Evolutionary conservation across 306 rosid genomes (phyloP).

Genomic region (Fagus sylvatica): DNA sequence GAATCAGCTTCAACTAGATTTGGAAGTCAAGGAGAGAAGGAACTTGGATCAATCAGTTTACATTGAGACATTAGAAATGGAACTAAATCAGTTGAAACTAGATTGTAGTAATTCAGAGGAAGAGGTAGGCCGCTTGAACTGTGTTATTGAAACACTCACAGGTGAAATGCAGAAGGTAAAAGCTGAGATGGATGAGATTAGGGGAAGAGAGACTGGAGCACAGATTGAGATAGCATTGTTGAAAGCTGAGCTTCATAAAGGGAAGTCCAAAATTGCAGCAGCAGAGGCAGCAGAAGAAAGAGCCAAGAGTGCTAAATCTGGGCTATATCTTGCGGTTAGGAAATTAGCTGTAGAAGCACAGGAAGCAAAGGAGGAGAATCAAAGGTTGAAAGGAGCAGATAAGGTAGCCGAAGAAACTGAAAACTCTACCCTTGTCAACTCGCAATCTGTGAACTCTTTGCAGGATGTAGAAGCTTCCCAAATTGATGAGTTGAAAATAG

Average conservation of each 20-base stretch:
- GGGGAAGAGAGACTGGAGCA: constrained; percentile 37
- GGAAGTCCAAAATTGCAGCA: constrained; percentile 34
- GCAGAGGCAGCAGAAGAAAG: constrained; percentile 40
- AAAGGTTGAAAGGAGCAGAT: constrained; percentile 21
- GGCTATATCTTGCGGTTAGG: constrained; percentile 36
- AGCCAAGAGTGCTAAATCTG: constrained; percentile 27
- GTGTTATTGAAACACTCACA: constrained; percentile 36
- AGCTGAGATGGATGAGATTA: constrained; percentile 40
- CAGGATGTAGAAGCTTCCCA: constrained; percentile 1
- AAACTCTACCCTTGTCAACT: constrained; percentile 5
- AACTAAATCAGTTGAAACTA: constrained; percentile 37
- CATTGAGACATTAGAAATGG: constrained; percentile 45
- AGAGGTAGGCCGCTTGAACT: constrained; percentile 37
- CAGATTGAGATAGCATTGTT: constrained; percentile 55
- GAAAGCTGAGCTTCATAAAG: constrained; percentile 55
- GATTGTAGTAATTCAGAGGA: constrained; percentile 41
- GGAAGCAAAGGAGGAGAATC: constrained; percentile 32
- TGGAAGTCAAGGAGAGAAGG: constrained; percentile 39
- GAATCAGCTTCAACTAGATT: constrained; percentile 34
- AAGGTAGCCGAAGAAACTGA: constrained; percentile 28
- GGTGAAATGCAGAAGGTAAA: constrained; percentile 41
- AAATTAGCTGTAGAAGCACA: constrained; percentile 36
- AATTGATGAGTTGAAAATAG: constrained; percentile 13
- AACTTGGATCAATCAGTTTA: constrained; percentile 32
- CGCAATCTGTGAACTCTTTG: background rate